Evolutionary conservation across 768 basidiomycete genomes (phyloP).

Genomic region (Clitopilus hobsonii): DNA sequence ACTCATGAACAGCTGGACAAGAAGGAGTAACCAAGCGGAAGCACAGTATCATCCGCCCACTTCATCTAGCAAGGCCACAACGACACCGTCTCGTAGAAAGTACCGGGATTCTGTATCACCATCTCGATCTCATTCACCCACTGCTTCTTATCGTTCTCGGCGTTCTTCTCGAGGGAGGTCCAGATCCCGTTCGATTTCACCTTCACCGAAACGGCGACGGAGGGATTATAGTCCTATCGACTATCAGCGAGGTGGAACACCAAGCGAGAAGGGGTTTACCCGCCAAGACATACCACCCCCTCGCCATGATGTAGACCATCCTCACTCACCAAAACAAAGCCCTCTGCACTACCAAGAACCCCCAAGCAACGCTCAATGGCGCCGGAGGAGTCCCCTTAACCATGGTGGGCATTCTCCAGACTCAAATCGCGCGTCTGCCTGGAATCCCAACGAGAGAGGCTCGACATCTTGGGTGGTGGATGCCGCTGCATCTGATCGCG

Average conservation of each 20-base stretch:
- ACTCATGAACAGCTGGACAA: constrained; percentile 51
- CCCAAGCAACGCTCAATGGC: constrained; percentile 9
- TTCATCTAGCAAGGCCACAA: constrained; percentile 28
- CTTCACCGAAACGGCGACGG: constrained; percentile 50
- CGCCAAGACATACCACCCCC: constrained; percentile 6
- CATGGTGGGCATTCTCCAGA: background rate
- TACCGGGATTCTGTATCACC: constrained; percentile 47
- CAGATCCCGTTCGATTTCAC: constrained; percentile 55
- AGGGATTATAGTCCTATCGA: constrained; percentile 43
- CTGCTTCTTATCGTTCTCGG: constrained; percentile 61
- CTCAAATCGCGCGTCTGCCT: background rate
- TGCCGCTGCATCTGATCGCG: background rate
- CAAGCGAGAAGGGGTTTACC: constrained; percentile 35
- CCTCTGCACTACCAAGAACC: constrained; percentile 11
- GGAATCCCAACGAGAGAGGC: background rate
- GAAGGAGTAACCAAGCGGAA: constrained; percentile 24
- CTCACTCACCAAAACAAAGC: constrained; percentile 36
- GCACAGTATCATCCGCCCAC: background rate
- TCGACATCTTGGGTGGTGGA: background rate
- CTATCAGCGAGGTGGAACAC: constrained; percentile 41
- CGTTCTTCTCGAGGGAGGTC: constrained; percentile 65
- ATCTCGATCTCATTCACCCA: constrained; percentile 59
- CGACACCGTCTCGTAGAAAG: constrained; percentile 37
- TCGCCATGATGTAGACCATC: constrained; percentile 16
- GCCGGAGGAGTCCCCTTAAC: background rate